Evolutionary conservation across 176 grass and related monocot species (phyloP).

Genomic region (Oryza glumipatula): DNA sequence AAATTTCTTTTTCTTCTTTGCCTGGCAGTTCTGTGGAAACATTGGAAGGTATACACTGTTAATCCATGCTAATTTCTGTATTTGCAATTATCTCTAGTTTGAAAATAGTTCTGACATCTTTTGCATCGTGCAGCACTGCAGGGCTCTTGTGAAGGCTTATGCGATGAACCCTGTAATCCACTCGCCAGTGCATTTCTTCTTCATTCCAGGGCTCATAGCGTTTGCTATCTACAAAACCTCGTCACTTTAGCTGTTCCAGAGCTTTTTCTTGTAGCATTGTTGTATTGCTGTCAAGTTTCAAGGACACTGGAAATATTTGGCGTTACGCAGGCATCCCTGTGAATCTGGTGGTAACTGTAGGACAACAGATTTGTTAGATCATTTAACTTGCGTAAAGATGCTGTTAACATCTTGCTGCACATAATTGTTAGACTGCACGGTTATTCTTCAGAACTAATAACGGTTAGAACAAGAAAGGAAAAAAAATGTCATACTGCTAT

Average conservation of each 20-base stretch:
- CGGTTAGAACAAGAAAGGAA: background rate
- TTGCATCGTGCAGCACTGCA: slow-evolving; percentile 65
- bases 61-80: slow-evolving; percentile 9
- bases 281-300: background rate
- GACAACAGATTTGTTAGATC: slow-evolving; percentile 8
- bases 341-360: background rate
- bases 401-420: background rate
- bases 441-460: background rate
- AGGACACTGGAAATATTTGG: slow-evolving; percentile 2
- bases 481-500: background rate
- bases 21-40: slow-evolving; percentile 71
- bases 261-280: background rate
- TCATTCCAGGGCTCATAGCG: slow-evolving; percentile 63
- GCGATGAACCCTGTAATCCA: slow-evolving; percentile 85
- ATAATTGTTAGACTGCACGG: background rate
- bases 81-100: background rate
- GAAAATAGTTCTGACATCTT: slow-evolving; percentile 12
- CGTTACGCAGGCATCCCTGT: background rate
- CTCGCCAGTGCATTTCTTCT: slow-evolving; percentile 70
- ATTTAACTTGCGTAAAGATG: slow-evolving; percentile 29
- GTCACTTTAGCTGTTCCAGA: slow-evolving; percentile 45
- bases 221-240: slow-evolving; percentile 75
- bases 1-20: slow-evolving; percentile 70
- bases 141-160: slow-evolving; percentile 86
- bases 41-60: slow-evolving; percentile 70